Percentiles rank a stretch among this genome's conserved stretches.
Conservation (phyloP, 495 filamentous ascomycete species). For the Aspergillus biplanus region DNA sequence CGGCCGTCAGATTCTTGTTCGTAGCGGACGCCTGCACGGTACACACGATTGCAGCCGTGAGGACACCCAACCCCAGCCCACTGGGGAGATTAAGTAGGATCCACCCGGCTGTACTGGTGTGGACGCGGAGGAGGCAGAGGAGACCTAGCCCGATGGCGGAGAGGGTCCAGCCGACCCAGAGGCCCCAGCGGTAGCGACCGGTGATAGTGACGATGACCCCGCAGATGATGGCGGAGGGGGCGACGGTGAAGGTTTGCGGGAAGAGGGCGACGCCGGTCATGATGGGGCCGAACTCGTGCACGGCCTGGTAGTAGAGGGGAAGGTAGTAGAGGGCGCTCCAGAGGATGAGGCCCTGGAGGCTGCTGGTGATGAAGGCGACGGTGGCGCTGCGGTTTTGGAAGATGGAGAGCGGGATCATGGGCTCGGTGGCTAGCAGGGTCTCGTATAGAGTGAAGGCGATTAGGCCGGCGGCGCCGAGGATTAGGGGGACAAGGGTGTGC, state of each 20-base stretch:
- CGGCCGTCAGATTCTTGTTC: conserved; percentile 47
- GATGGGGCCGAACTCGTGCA: conserved; percentile 52
- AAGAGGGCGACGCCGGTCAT: conserved; percentile 51
- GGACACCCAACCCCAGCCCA: conserved; percentile 53
- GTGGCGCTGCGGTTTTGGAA: conserved; percentile 53
- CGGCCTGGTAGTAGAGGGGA: conserved; percentile 56
- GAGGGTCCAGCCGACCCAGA: conserved; percentile 57
- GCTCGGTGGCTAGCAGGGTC: conserved; percentile 36
- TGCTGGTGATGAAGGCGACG: conserved; percentile 44
- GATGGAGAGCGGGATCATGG: conserved; percentile 52
- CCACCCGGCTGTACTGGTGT: conserved; percentile 48
- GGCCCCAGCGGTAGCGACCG: conserved; percentile 53
- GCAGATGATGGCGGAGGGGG: conserved; percentile 50
- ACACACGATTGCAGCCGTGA: conserved; percentile 53
- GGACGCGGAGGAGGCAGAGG: conserved; percentile 45
- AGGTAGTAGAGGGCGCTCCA: conserved; percentile 54
- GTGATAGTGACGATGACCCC: conserved; percentile 48
- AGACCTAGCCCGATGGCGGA: conserved; percentile 52
- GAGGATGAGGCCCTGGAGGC: conserved; percentile 55
- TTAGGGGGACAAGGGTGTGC: conserved; percentile 49
- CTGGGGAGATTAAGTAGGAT: conserved; percentile 51
- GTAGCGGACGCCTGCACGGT: conserved; percentile 53
- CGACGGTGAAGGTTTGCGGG: conserved; percentile 56
- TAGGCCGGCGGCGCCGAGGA: conserved; percentile 25
- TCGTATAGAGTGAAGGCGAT: conserved; percentile 27